These are phyloP conservation scores for Zizania palustris DNA, from an alignment of 202 grass and related monocot species.

Conservation along the genomic window DNA sequence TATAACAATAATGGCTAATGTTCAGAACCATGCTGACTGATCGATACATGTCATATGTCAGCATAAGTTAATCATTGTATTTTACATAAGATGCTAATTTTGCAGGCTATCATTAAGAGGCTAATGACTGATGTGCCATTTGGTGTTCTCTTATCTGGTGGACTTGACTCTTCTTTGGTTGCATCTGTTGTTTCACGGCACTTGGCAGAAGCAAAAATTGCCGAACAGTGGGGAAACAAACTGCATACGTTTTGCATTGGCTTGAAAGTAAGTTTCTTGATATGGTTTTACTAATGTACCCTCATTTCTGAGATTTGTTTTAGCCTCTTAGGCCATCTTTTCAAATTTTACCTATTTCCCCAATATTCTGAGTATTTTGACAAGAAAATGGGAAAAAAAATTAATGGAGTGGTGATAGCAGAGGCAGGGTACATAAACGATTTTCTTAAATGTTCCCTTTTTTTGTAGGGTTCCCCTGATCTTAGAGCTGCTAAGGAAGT, in stretches of 20 bases:
- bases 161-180: conserved; percentile 96
- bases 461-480: conserved; percentile 89
- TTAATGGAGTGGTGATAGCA: background rate
- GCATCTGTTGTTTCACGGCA: conserved; percentile 81
- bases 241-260: conserved; percentile 95
- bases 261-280: conserved; percentile 66
- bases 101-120: conserved; percentile 85
- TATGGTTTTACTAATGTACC: no score
- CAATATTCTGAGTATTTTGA: conserved; percentile 2
- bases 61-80: background rate
- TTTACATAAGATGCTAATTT: conserved; percentile 23
- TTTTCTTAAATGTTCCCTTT: conserved; percentile 19
- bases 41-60: background rate
- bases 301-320: conserved; percentile 7
- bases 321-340: background rate
- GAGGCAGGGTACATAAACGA: conserved; percentile 1
- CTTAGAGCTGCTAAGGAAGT: conserved; percentile 98
- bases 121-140: conserved; percentile 98
- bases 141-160: conserved; percentile 99
- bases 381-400: background rate
- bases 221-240: conserved; percentile 90
- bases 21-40: conserved; percentile 5
- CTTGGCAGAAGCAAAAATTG: conserved; percentile 67
- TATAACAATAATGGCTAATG: conserved; percentile 12
- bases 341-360: conserved; percentile 20